Base-by-base conservation (phyloP, 2,329 filamentous ascomycete species). In the Aspergillus latus region DNA sequence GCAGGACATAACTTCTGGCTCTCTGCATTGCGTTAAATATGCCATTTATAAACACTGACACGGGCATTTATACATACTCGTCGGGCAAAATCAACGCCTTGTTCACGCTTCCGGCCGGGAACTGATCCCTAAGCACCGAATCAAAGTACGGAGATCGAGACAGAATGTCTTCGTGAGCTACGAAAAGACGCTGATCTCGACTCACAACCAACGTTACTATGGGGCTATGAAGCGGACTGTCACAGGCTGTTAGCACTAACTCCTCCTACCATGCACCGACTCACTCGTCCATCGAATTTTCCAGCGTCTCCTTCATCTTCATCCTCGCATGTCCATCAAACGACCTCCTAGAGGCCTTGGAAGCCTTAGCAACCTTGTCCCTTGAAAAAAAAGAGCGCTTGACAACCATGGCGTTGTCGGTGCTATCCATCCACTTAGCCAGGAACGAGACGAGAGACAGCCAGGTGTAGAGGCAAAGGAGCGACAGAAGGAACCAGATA, bases 151-250 rank as follows among this genome's bases (percentile, higher is more conserved):
- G 88, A 72, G 91, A 93, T 76, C 90, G 85, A 71, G 84, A 85
- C 63, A 97, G 85, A 69, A 96, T 88, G 77, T 96, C 90, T 82
- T 97, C 90, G 77, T 97, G 92, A 70, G 92, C 92, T 68, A 92
- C 92, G 82, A 97, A 97, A 74, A 96, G 83, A 69, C 92, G 89
- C 73, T 89, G 88, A 70, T 96, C 92, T 67, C 79, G 80, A 66
- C 92, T 92, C 71, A 97, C 87, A 65, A 89, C 86, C 66, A 97
- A 81, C 59, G 92, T 96, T 76, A 96, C 82, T 76, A 96, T 95
- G 70, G 92, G 88, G 64, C 82, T 83, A 66, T 82, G 83, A 68
- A 85, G 78, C 66, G 74, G 71, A 64, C 77, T 80, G 60, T 32
- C 9, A 74, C 45, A 43, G n/a, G 10, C 4, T 16, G 30, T 45